A percentile compares a stretch with the other conserved stretches of the same genome.
These are phyloP conservation scores for Sequoia sempervirens DNA, from an alignment of 75 land plant genomes.

Conservation along the genomic window DNA sequence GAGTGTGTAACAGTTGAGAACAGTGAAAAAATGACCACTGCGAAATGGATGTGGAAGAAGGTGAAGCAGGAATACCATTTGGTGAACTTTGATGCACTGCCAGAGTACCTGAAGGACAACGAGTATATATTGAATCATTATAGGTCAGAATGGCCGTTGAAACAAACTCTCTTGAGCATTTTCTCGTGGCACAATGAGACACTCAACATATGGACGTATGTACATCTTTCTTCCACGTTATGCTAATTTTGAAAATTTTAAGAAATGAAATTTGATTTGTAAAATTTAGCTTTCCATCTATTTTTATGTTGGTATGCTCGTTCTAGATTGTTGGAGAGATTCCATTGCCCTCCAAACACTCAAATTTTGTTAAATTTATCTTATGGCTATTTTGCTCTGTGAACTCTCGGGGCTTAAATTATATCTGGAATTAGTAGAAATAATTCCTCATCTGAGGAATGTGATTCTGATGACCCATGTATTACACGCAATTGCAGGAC, in stretches of 20 bases:
- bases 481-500: neutral
- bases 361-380: neutral
- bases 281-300: neutral
- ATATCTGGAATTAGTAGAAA: neutral
- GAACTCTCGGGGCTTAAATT: neutral
- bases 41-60: slow-evolving; percentile 17
- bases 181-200: slow-evolving; percentile 91
- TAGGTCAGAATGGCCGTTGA: slow-evolving; percentile 81
- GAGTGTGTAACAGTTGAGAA: slow-evolving; percentile 6
- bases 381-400: neutral
- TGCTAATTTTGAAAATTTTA: neutral
- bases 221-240: neutral
- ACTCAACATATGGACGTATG: slow-evolving; percentile 94
- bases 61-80: slow-evolving; percentile 37
- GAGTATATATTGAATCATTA: slow-evolving; percentile 76
- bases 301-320: neutral
- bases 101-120: slow-evolving; percentile 76
- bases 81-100: slow-evolving; percentile 71
- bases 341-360: neutral
- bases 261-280: neutral
- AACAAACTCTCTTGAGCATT: slow-evolving; percentile 56
- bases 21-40: slow-evolving; percentile 2
- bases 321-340: neutral
- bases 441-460: neutral
- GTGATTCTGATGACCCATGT: neutral